These are phyloP conservation scores for Pleurotus giganteus DNA, from an alignment of 768 basidiomycete genomes.

Conservation along the genomic window DNA sequence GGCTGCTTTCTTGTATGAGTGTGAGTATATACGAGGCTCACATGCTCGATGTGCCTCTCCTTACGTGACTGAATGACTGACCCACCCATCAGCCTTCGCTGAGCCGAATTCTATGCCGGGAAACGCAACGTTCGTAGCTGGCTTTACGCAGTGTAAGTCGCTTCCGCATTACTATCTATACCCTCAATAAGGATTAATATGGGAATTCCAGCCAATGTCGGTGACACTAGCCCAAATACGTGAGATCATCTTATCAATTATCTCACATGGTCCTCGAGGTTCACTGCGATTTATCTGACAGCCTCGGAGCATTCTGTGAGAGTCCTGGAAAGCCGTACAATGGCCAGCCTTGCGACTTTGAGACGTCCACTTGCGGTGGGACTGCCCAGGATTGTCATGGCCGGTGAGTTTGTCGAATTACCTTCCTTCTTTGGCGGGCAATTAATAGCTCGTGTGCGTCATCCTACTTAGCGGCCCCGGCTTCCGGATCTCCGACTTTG, in stretches of 20 bases:
- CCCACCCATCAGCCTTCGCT: conserved; percentile 58
- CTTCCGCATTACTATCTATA: conserved; percentile 5
- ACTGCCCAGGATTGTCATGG: conserved; percentile 68
- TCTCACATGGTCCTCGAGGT: background rate
- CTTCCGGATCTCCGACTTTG: conserved; percentile 72
- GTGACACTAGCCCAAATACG: conserved; percentile 81
- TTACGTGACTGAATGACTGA: conserved; percentile 5
- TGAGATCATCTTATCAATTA: conserved; percentile 31
- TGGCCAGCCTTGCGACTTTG: conserved; percentile 65
- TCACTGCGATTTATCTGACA: conserved; percentile 16
- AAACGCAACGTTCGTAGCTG: conserved; percentile 68
- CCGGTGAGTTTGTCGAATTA: conserved; percentile 53
- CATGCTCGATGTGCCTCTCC: background rate
- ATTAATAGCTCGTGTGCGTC: no score
- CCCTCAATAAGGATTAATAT: conserved; percentile 3
- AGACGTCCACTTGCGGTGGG: conserved; percentile 75
- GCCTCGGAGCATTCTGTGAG: conserved; percentile 76
- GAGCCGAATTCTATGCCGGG: conserved; percentile 70
- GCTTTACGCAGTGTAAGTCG: conserved; percentile 66
- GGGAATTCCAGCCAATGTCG: conserved; percentile 61
- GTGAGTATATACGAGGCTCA: conserved; percentile 31
- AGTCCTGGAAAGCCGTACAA: conserved; percentile 68
- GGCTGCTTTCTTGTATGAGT: conserved; percentile 78
- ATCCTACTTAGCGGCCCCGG: conserved; percentile 76
- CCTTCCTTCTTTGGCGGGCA: no score